These are phyloP conservation scores for Rhizomucor miehei DNA, from an alignment of 371 early-diverging fungal species.

Conservation along the genomic window DNA sequence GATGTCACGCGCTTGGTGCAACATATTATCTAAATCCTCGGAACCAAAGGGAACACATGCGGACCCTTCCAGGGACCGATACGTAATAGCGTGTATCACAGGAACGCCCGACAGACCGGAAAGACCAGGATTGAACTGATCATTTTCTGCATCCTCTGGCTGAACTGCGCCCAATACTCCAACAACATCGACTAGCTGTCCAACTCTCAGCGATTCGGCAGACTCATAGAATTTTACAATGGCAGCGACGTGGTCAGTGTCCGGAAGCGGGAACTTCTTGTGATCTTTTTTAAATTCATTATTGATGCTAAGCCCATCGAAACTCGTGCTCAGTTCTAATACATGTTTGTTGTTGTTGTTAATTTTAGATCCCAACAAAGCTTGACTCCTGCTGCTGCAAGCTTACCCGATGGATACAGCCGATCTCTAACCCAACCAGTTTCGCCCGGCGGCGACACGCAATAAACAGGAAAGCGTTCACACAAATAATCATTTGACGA, in stretches of 20 bases:
- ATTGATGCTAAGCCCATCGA: constrained; percentile 16
- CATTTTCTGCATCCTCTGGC: constrained; percentile 1
- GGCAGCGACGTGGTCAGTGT: constrained; percentile 39
- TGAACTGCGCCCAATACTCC: constrained; percentile 40
- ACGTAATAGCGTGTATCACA: constrained; percentile 44
- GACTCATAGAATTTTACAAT: constrained; percentile 53
- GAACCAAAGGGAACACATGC: constrained; percentile 4
- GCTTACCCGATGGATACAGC: constrained; percentile 2
- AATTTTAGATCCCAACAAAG: background rate
- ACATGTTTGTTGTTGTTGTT: background rate
- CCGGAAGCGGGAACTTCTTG: constrained; percentile 54
- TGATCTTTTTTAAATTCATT: constrained; percentile 9
- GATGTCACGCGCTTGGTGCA: constrained; percentile 27
- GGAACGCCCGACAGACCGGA: constrained; percentile 20
- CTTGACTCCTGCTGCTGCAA: background rate
- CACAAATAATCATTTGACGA: constrained; percentile 28
- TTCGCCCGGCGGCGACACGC: constrained; percentile 65
- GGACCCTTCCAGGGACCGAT: constrained; percentile 13
- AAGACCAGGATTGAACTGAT: constrained; percentile 19
- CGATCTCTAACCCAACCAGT: constrained; percentile 42
- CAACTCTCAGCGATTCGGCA: constrained; percentile 44
- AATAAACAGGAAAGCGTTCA: constrained; percentile 50
- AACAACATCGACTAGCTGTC: constrained; percentile 58
- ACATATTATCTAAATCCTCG: constrained; percentile 5
- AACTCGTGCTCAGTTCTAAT: constrained; percentile 8